Evolutionary conservation across 2,329 filamentous ascomycete genomes (phyloP).

Genomic region (Dissoconium aciculare): DNA sequence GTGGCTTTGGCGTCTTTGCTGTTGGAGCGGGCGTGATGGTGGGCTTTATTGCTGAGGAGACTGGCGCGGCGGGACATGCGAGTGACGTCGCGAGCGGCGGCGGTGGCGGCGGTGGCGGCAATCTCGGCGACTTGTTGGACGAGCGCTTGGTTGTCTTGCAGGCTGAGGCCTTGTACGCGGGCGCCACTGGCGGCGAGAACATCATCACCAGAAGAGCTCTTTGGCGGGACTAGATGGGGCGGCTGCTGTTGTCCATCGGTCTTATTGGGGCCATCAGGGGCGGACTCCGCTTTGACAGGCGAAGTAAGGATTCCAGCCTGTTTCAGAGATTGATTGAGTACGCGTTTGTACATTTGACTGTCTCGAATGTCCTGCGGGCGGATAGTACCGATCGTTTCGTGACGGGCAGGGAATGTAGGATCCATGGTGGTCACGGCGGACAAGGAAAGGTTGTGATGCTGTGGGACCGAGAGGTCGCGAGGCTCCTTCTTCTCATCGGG

Average conservation of each 20-base stretch:
- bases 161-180: slow-evolving; percentile 52
- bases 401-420: background rate
- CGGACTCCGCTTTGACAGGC: slow-evolving; percentile 17
- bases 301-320: slow-evolving; percentile 56
- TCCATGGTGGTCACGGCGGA: slow-evolving; percentile 5
- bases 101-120: slow-evolving; percentile 75
- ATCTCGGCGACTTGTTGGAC: slow-evolving; percentile 85
- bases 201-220: slow-evolving; percentile 37
- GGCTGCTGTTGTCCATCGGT: slow-evolving; percentile 31
- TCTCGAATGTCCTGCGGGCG: slow-evolving; percentile 59
- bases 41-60: slow-evolving; percentile 19
- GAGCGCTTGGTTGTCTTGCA: slow-evolving; percentile 66
- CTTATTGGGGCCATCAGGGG: slow-evolving; percentile 8
- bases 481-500: slow-evolving; percentile 34
- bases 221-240: slow-evolving; percentile 69
- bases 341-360: slow-evolving; percentile 80
- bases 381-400: slow-evolving; percentile 25
- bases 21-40: slow-evolving; percentile 9
- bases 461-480: slow-evolving; percentile 12
- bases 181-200: slow-evolving; percentile 26
- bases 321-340: slow-evolving; percentile 76
- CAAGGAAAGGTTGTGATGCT: slow-evolving; percentile 5
- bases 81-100: slow-evolving; percentile 65
- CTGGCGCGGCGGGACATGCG: slow-evolving; percentile 38
- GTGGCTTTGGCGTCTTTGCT: background rate